Evolutionary conservation across 176 grass and related monocot genomes (phyloP), one percentile per base, ranked within the genome.

Genomic region (Bothriochloa decipiens): DNA sequence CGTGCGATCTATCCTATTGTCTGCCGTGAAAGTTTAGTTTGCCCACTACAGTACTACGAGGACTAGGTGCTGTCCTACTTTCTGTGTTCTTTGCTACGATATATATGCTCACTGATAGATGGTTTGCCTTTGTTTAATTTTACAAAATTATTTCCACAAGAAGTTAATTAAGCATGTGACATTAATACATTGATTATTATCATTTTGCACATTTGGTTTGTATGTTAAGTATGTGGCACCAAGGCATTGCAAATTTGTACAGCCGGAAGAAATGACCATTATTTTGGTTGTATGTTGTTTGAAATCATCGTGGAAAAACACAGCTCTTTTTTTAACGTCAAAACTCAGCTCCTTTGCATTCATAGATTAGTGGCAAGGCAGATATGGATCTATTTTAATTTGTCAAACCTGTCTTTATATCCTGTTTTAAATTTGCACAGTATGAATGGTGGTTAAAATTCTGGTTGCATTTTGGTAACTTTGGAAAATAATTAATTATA

Each of bases 21-120:
- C 22, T 84, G 61, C 47, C 45, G 68, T 42, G 82, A 77, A 84
- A 84, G 82, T 77, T 84, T 84, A 57, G 82, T 84, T 74, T 68
- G 45, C 35, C 82, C 45, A 7, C 49, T 42, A 41, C 17, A 53
- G 5, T 40, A 40, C 39, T 40, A 40, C 39, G 1, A 40, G 6
- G 5, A 53, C 50, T 52, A 52, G 49, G 16, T 52, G 49, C 15
- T 52, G 49, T 52, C 49, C 16, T 18, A 52, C 49, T 52, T 52
- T 52, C 16, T 17, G 16, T 52, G 49, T 52, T 52, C 49, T 18
- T 52, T 18, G 49, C 49, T 52, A 52, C 15, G 49, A 52, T 53
- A 16, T 14, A 15, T 32, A 32, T 32, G 29, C 29, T 32, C 50
- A 53, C 7, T 53, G 50, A 53, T 42, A 42, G 8, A 42, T 53